Evolutionary conservation across 2,329 filamentous ascomycete genomes (phyloP).

Genomic region (Monosporascus sp.): DNA sequence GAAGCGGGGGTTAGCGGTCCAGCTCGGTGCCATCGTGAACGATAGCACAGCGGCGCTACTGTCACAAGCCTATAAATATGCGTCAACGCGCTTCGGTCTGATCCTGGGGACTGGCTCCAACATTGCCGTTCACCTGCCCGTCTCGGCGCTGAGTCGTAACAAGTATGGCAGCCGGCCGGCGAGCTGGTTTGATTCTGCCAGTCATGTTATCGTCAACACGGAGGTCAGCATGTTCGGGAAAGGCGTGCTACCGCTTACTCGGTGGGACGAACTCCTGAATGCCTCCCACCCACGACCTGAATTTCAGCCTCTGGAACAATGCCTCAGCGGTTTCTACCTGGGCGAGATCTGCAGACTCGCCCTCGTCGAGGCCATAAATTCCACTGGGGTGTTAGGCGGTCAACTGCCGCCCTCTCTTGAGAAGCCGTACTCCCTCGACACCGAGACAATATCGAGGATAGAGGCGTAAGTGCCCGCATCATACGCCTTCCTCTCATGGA

Average conservation of each 20-base stretch:
- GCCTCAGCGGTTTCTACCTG: conserved; percentile 61
- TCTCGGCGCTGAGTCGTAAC: conserved; percentile 45
- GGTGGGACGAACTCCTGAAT: conserved; percentile 54
- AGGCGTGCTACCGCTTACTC: conserved; percentile 52
- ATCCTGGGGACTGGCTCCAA: conserved; percentile 66
- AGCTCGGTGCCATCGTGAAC: conserved; percentile 59
- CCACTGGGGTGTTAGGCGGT: conserved; percentile 50
- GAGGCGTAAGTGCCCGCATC: conserved; percentile 43
- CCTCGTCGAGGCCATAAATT: conserved; percentile 53
- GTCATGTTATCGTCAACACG: conserved; percentile 62
- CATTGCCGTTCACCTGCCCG: conserved; percentile 58
- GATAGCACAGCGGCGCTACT: conserved; percentile 63
- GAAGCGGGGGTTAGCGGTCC: conserved; percentile 45
- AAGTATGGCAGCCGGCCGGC: conserved; percentile 54
- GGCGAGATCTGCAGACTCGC: conserved; percentile 58
- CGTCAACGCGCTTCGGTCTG: conserved; percentile 56
- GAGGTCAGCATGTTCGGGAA: conserved; percentile 63
- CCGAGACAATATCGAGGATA: conserved; percentile 53
- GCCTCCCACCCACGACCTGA: conserved; percentile 40
- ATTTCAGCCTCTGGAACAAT: conserved; percentile 35
- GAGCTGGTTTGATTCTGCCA: conserved; percentile 52
- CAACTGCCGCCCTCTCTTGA: conserved; percentile 48
- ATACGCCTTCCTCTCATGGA: not conserved
- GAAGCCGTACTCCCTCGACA: conserved; percentile 52
- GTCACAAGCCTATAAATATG: conserved; percentile 55